Conservation (phyloP, 1,139 yeast genomes). For the Lodderomyces parapsilosis region DNA sequence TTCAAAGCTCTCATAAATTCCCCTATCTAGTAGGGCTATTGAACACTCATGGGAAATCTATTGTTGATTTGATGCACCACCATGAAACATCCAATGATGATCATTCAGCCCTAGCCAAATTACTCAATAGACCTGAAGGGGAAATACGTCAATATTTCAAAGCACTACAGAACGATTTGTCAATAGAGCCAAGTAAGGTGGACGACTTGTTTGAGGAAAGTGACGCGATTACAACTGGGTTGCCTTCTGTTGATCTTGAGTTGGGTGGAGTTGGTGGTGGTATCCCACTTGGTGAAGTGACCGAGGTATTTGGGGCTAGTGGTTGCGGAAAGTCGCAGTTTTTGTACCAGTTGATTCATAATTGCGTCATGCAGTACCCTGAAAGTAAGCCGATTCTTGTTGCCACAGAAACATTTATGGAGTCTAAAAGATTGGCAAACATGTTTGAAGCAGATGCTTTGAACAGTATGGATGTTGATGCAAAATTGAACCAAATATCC, state of each 20-base stretch:
- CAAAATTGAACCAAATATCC: conserved; percentile 52
- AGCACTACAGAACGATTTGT: conserved; percentile 9
- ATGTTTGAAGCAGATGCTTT: conserved; percentile 16
- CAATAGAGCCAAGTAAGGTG: conserved; percentile 4
- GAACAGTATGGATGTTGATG: conserved; percentile 4
- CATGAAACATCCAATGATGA: conserved; percentile 14
- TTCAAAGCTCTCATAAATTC: conserved; percentile 16
- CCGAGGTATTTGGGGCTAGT: conserved; percentile 83
- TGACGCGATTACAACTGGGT: conserved; percentile 60
- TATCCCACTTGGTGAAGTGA: conserved; percentile 59
- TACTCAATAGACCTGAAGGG: conserved; percentile 44
- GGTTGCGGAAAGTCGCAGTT: conserved; percentile 86
- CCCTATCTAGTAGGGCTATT: conserved; percentile 17
- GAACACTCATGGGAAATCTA: conserved; percentile 22
- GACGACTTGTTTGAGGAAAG: conserved; percentile 11
- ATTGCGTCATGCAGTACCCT: conserved; percentile 27
- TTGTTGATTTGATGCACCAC: conserved; percentile 23
- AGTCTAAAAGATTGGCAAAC: conserved; percentile 56
- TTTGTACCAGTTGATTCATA: conserved; percentile 54
- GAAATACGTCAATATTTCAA: conserved; percentile 43
- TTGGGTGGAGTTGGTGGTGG: conserved; percentile 81
- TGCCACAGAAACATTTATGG: conserved; percentile 73
- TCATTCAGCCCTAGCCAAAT: conserved; percentile 31
- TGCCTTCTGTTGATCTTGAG: conserved; percentile 50
- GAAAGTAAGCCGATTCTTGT: conserved; percentile 47